These are phyloP conservation scores for Taphrina sp. DNA, from an alignment of 1,139 yeast species.

Conservation along the genomic window DNA sequence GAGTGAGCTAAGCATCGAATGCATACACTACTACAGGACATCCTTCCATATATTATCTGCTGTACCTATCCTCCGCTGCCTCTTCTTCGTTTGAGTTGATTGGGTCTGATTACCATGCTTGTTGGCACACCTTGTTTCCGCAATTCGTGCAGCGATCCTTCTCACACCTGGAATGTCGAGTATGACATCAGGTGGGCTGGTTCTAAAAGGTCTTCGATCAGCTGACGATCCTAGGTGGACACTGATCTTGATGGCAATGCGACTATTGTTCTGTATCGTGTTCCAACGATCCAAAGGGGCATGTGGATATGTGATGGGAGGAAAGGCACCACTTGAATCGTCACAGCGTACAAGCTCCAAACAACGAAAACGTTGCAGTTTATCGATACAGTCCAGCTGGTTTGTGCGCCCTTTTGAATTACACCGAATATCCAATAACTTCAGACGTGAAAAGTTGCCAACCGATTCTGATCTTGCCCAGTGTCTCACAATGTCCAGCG, in stretches of 20 bases:
- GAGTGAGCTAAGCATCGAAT: background rate
- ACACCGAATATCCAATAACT: conserved; percentile 6
- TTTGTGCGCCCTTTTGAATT: background rate
- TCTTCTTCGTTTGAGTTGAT: conserved; percentile 1
- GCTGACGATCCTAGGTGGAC: conserved; percentile 13
- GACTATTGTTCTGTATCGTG: too few species aligned
- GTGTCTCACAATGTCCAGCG: conserved; percentile 6
- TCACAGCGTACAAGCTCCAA: background rate
- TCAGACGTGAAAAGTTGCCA: conserved; percentile 1
- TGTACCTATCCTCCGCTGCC: background rate
- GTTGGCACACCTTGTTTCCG: too few species aligned
- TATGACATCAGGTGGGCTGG: background rate
- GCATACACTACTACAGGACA: background rate
- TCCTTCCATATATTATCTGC: conserved; percentile 1
- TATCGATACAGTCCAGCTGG: background rate
- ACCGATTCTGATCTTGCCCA: conserved; percentile 26
- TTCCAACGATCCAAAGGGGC: too few species aligned
- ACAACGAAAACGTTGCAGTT: background rate
- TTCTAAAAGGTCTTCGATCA: conserved; percentile 7
- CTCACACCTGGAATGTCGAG: background rate
- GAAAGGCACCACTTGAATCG: too few species aligned
- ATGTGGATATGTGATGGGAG: too few species aligned
- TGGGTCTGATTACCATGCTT: too few species aligned
- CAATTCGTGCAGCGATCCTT: too few species aligned
- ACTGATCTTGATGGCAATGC: conserved; percentile 1